phyloP scores from a whole-genome alignment of 1,284 basidiomycete genomes.

The Rhodotorula sp. region DNA sequence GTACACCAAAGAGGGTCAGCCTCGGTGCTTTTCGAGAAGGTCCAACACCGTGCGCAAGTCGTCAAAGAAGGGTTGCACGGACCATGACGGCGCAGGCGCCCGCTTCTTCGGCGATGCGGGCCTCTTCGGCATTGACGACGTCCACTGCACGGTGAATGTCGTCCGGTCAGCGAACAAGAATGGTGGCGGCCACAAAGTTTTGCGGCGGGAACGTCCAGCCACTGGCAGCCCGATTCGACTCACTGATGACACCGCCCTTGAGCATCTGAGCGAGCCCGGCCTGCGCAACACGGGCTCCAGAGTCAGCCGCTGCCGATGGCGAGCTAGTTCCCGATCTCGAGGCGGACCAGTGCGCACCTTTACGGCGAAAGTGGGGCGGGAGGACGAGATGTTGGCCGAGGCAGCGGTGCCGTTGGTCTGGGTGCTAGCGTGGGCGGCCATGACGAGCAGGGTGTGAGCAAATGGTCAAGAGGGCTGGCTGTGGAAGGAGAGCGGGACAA shows the following conservation, averaged over 20 bases:
- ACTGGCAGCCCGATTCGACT: conserved; percentile 4
- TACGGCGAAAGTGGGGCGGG: conserved; percentile 39
- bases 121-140: conserved; percentile 74
- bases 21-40: neutral
- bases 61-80: neutral
- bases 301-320: neutral
- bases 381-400: no score
- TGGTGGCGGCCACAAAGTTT: conserved; percentile 45
- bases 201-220: neutral
- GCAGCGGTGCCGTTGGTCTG: conserved; percentile 2
- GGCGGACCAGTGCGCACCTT: conserved; percentile 25
- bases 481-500: neutral
- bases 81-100: conserved; percentile 99
- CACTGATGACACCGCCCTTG: conserved; percentile 79
- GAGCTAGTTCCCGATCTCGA: no score
- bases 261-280: conserved; percentile 79
- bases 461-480: neutral
- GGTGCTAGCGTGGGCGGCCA: neutral
- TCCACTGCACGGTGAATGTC: conserved; percentile 35
- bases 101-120: conserved; percentile 94
- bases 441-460: neutral
- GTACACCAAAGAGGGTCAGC: neutral
- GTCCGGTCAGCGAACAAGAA: neutral
- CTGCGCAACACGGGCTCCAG: conserved; percentile 2
- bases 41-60: neutral